Base-by-base conservation (phyloP, 768 basidiomycete genomes). In the Lactarius vividus region DNA sequence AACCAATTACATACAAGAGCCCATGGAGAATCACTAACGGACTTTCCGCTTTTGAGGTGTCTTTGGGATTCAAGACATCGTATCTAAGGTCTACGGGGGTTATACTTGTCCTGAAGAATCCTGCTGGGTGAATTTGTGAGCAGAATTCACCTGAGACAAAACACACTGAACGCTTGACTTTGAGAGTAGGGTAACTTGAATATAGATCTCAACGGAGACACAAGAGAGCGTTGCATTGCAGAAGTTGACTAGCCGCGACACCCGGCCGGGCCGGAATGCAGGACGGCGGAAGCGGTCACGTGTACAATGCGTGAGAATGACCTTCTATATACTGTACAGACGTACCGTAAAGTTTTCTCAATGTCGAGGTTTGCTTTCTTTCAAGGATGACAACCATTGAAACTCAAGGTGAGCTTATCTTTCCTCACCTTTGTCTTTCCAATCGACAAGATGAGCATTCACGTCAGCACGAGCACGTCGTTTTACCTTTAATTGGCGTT, bases 21-120 rank as follows among this genome's bases (percentile, higher is more conserved):
- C 87, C 87, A 71, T 88, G 87, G 15, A 88, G 76, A 53, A 88
- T 85, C 9, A 88, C 73, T 46, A 88, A 73, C 0, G 86, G 80
- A 35, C 73, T 76, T 37, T 81, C 78, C 3, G 68, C 72, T 60
- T 69, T 74, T 68, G 63, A 62, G 40, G 15, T 42, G 31, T 61
- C 56, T 18, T 67, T 60, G 23, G 56, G 62, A 40, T 39, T 66
- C 35, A 77, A 65, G 18, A 69, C 72, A 37, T 79, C 78, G 52
- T 78, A 75, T 28, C 64, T 69, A 18, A 79, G 65, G 58, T 75
- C 69, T 4, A 78, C 71, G 0, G 78, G 68, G 18, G 70, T 8
- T 5, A 57, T 23, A 15, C 63, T 37, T 20, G 69, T 65, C 40
- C 57, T 31, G 37, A 70, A 66, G 28, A 33, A 67, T 61, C 68